A percentile compares a stretch with the other conserved stretches of the same genome.
phyloP scores from a whole-genome alignment of 805 yeast genomes.

The Brettanomyces custersianus region DNA sequence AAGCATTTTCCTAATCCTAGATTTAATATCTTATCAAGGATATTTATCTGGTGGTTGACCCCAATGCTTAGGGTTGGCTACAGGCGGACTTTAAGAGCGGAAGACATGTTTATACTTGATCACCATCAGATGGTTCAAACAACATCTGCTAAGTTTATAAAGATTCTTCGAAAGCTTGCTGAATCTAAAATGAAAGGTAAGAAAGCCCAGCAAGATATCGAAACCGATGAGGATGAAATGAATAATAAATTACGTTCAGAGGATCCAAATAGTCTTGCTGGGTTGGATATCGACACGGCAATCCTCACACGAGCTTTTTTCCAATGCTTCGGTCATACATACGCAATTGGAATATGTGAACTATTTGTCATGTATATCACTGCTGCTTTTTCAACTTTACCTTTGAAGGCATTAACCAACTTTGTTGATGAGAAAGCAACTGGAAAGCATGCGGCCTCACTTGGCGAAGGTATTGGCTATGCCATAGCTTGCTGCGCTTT shows the following conservation, averaged over 20 bases:
- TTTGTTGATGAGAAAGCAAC: constrained; percentile 46
- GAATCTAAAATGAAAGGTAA: constrained; percentile 10
- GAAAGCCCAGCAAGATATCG: constrained; percentile 1
- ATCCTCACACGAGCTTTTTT: constrained; percentile 31
- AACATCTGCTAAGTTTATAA: constrained; percentile 29
- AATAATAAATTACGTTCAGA: no score
- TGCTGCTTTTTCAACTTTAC: constrained; percentile 51
- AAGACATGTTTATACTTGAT: constrained; percentile 46
- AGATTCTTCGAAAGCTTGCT: constrained; percentile 24
- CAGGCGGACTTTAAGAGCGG: constrained; percentile 58
- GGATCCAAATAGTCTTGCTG: constrained; percentile 8
- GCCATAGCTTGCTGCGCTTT: constrained; percentile 62
- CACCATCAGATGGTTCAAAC: constrained; percentile 33
- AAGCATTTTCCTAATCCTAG: constrained; percentile 37
- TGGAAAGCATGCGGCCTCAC: constrained; percentile 29
- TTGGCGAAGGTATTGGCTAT: constrained; percentile 66
- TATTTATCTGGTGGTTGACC: constrained; percentile 61
- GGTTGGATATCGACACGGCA: constrained; percentile 15
- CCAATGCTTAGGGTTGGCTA: constrained; percentile 63
- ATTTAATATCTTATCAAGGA: constrained; percentile 31
- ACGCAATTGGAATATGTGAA: constrained; percentile 29
- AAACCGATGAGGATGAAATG: neutral
- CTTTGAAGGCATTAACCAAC: constrained; percentile 53
- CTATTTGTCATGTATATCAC: constrained; percentile 37
- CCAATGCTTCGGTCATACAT: constrained; percentile 40